Base-by-base conservation (phyloP, 164 flowering plant species). In the Dillenia suffruticosa region DNA sequence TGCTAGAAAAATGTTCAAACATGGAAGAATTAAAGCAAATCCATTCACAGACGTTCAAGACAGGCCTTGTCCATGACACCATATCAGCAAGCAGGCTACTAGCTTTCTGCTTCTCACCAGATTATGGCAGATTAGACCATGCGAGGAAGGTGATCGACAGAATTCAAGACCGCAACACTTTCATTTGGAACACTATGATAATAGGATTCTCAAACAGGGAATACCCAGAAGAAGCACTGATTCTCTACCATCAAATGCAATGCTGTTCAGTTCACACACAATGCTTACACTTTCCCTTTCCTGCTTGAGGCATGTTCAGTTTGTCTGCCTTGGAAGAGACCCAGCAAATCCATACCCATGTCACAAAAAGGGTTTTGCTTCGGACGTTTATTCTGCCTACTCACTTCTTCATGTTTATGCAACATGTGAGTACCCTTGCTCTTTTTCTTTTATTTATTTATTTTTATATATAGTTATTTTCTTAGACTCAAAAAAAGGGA, bases 151-250 rank as follows among this genome's bases (percentile, higher is more conserved):
- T 78, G 44, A 76, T 76, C 44, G 58, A 71, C 40, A 44, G 65
- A 40, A 56, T 73, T 8, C 15, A 17, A 49, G 62, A 59, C 12
- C 81, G 78, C 51, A 78, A 69, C 47, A 70, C 77, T 57, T 76
- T 79, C 77, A 68, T 81, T 79, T 82, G 76, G 81, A 84, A 82
- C 48, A 54, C 60, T 1, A 68, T 84, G 73, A 73, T 84, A 43
- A 70, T 71, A 61, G 74, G 74, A 15, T 71, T 74, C 57, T 73
- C 86, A 0, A 59, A 72, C 50, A 54, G 72, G 46, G 51, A 58
- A 3, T 45, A 74, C 51, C 77, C 74, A 2, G 76, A 77, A 52
- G 58, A 63, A 59, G 72, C 81, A 1, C n/a, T 84, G 2, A 46
- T 59, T 44, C 49, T 81, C 12, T 81, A 84, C 54, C 59, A 45